A percentile compares a stretch with the other conserved stretches of the same genome.
Conservation (phyloP, 805 yeast species). For the Kluyveromyces starmeri region DNA sequence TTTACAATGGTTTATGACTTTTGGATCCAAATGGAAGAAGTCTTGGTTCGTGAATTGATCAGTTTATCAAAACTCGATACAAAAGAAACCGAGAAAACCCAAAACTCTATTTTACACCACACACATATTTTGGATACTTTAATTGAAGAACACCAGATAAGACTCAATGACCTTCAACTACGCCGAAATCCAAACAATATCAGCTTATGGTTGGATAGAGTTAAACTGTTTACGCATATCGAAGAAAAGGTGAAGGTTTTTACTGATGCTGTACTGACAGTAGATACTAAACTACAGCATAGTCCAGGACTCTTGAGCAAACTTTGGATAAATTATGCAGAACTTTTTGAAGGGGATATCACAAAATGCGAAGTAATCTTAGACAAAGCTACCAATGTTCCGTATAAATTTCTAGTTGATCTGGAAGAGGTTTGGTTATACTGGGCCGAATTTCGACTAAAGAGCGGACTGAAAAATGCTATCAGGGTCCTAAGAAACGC, state of each 20-base stretch:
- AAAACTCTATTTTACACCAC: slow-evolving; percentile 8
- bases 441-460: slow-evolving; percentile 65
- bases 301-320: slow-evolving; percentile 38
- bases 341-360: slow-evolving; percentile 48
- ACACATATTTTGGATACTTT: slow-evolving; percentile 19
- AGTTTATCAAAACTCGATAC: slow-evolving; percentile 9
- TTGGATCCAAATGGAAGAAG: slow-evolving; percentile 53
- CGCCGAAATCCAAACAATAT: slow-evolving; percentile 55
- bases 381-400: slow-evolving; percentile 61
- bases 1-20: slow-evolving; percentile 58
- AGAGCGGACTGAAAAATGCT: slow-evolving; percentile 40
- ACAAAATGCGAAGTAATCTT: slow-evolving; percentile 54
- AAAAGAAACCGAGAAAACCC: slow-evolving; percentile 10
- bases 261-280: slow-evolving; percentile 54
- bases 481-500: slow-evolving; percentile 35
- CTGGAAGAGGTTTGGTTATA: slow-evolving; percentile 59
- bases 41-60: slow-evolving; percentile 23
- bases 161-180: slow-evolving; percentile 58
- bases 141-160: slow-evolving; percentile 45
- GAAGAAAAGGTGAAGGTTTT: slow-evolving; percentile 38
- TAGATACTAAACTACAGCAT: slow-evolving; percentile 48
- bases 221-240: slow-evolving; percentile 35
- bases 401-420: slow-evolving; percentile 53
- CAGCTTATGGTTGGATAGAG: slow-evolving; percentile 60
- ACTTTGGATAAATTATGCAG: slow-evolving; percentile 67